phyloP scores from a whole-genome alignment of 1,284 basidiomycete genomes.

The Tilletia walkeri region DNA sequence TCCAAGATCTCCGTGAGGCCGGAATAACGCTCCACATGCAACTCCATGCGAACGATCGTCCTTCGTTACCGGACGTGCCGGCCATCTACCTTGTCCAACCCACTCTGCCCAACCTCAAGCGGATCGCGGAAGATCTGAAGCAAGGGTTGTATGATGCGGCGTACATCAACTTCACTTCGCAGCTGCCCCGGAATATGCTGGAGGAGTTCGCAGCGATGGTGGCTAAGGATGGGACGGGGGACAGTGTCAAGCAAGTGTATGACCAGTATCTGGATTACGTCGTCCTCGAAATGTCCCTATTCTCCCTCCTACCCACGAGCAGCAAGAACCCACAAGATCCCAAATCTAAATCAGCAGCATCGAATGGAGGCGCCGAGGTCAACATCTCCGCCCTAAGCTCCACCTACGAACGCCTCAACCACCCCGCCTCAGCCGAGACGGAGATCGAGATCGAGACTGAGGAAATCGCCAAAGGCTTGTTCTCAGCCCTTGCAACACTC shows the following conservation, averaged over 20 bases:
- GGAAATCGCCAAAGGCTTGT: slow-evolving; percentile 82
- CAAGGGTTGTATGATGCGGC: slow-evolving; percentile 86
- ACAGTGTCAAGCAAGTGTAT: slow-evolving; percentile 57
- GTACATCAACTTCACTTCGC: slow-evolving; percentile 92
- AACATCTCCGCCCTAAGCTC: slow-evolving; percentile 20
- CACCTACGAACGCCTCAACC: slow-evolving; percentile 82
- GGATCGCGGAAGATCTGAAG: slow-evolving; percentile 66
- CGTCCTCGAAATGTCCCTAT: slow-evolving; percentile 87
- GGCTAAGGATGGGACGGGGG: slow-evolving; percentile 78
- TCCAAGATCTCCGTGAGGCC: slow-evolving; percentile 92
- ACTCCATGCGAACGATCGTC: slow-evolving; percentile 76
- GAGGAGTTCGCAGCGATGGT: slow-evolving; percentile 90
- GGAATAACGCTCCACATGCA: slow-evolving; percentile 99
- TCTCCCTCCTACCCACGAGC: slow-evolving; percentile 73
- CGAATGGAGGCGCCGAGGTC: not conserved
- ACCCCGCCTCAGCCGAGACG: slow-evolving; percentile 83
- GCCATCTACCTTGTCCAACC: slow-evolving; percentile 96
- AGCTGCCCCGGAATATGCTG: slow-evolving; percentile 78
- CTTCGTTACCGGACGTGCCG: slow-evolving; percentile 88
- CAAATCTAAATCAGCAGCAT: not conserved
- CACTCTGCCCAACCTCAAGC: slow-evolving; percentile 76
- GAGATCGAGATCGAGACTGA: slow-evolving; percentile 93
- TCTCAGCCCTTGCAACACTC: slow-evolving; percentile 87
- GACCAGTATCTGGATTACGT: slow-evolving; percentile 93
- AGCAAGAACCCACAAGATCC: slow-evolving; percentile 41